These are phyloP conservation scores for Soucietia sequanensis DNA, from an alignment of 805 yeast genomes.

Conservation along the genomic window DNA sequence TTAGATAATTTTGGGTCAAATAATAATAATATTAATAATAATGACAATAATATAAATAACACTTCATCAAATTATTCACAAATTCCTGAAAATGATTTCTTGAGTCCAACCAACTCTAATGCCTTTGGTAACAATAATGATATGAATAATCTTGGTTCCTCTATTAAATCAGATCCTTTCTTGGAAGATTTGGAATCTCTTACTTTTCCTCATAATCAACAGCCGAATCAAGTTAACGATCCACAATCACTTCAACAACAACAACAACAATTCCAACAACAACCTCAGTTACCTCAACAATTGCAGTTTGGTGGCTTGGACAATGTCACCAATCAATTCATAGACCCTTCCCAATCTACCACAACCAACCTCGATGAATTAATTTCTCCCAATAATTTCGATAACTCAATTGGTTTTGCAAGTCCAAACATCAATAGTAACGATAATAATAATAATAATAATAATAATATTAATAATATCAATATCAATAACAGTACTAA, in stretches of 20 bases:
- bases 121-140: background rate
- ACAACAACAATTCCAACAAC: constrained; percentile 7
- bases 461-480: no score
- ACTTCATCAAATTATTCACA: constrained; percentile 2
- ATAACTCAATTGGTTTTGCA: constrained; percentile 2
- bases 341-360: constrained; percentile 13
- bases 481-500: no score
- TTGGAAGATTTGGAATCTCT: constrained; percentile 28
- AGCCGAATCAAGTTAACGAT: background rate
- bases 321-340: constrained; percentile 5
- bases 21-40: background rate
- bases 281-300: constrained; percentile 6
- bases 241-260: constrained; percentile 3
- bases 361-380: constrained; percentile 35
- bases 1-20: constrained; percentile 3
- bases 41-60: background rate
- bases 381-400: constrained; percentile 32
- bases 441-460: constrained; percentile 7
- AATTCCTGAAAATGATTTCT: constrained; percentile 2
- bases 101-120: constrained; percentile 1
- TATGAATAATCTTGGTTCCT: constrained; percentile 2
- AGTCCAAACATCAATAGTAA: constrained; percentile 8
- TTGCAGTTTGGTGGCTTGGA: constrained; percentile 8
- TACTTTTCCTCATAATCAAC: constrained; percentile 10
- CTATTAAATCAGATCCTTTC: constrained; percentile 21